A percentile compares a stretch with the other conserved stretches of the same genome.
These are phyloP conservation scores for Quillaja saponaria DNA, from an alignment of 306 rosid species.

Conservation along the genomic window DNA sequence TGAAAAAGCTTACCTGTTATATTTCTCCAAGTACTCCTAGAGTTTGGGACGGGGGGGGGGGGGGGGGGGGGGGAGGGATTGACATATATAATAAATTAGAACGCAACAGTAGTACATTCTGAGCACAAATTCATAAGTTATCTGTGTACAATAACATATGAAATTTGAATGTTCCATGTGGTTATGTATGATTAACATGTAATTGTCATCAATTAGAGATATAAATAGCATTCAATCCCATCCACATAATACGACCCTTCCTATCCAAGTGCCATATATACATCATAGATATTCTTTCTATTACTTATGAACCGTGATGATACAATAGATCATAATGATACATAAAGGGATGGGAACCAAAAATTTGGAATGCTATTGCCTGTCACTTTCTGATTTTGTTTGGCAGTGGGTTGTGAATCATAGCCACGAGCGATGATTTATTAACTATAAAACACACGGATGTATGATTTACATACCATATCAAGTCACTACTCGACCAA, in stretches of 20 bases:
- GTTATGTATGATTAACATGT: too few relatives aligned
- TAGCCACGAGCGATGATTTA: slow-evolving; percentile 34
- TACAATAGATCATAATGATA: slow-evolving; percentile 6
- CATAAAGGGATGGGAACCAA: slow-evolving; percentile 8
- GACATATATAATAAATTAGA: too few relatives aligned
- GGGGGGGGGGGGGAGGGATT: too few relatives aligned
- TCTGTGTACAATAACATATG: too few relatives aligned
- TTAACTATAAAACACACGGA: slow-evolving; percentile 26
- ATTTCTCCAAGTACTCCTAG: too few relatives aligned
- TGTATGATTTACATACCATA: neutral
- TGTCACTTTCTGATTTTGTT: slow-evolving; percentile 37
- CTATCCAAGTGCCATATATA: neutral
- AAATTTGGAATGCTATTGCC: slow-evolving; percentile 13
- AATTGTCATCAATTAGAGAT: too few relatives aligned
- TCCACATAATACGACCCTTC: neutral
- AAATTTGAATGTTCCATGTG: too few relatives aligned
- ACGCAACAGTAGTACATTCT: too few relatives aligned
- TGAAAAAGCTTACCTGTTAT: too few relatives aligned
- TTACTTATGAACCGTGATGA: slow-evolving; percentile 2
- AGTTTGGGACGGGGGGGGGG: too few relatives aligned
- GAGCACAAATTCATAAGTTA: too few relatives aligned
- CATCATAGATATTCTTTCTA: neutral
- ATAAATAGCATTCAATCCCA: neutral
- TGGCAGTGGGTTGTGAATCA: slow-evolving; percentile 17
- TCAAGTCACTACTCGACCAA: slow-evolving; percentile 30